These are phyloP conservation scores for Secale cereale DNA, from an alignment of 176 grass and related monocot genomes.

Conservation along the genomic window DNA sequence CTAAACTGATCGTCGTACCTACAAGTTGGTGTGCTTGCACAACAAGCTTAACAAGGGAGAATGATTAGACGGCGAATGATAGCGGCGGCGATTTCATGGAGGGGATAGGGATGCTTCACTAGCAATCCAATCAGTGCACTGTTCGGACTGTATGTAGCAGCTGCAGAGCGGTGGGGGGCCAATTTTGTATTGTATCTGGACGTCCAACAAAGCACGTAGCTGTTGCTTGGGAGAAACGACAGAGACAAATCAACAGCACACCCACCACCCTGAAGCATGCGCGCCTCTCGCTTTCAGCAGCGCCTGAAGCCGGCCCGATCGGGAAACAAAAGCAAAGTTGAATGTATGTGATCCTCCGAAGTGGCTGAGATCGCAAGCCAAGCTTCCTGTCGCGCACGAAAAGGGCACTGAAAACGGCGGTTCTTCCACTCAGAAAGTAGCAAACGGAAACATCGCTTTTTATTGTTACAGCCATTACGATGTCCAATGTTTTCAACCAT, in stretches of 20 bases:
- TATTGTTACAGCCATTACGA: not conserved
- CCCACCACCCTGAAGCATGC: not conserved
- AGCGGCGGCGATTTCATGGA: not conserved
- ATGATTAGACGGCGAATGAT: not conserved
- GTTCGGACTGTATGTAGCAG: not conserved
- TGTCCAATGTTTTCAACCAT: constrained; percentile 10
- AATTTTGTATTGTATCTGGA: not conserved
- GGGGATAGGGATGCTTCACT: constrained; percentile 19
- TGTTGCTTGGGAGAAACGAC: constrained; percentile 28
- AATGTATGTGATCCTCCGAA: not conserved
- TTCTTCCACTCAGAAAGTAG: not conserved
- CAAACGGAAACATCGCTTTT: not conserved
- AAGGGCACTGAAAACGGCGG: not conserved
- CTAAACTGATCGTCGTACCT: too few species aligned
- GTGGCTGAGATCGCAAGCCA: constrained; percentile 24
- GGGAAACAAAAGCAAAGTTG: not conserved
- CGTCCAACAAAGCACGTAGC: constrained; percentile 31
- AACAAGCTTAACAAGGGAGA: not conserved
- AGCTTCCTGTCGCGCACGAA: not conserved
- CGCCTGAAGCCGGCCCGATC: not conserved
- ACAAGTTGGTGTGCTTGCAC: not conserved
- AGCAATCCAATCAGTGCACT: constrained; percentile 24
- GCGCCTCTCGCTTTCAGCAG: not conserved
- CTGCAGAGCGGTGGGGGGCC: not conserved
- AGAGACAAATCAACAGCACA: constrained; percentile 24